These are phyloP conservation scores for Gaertneriomyces sp. DNA, from an alignment of 192 early-diverging fungal species.

Conservation along the genomic window DNA sequence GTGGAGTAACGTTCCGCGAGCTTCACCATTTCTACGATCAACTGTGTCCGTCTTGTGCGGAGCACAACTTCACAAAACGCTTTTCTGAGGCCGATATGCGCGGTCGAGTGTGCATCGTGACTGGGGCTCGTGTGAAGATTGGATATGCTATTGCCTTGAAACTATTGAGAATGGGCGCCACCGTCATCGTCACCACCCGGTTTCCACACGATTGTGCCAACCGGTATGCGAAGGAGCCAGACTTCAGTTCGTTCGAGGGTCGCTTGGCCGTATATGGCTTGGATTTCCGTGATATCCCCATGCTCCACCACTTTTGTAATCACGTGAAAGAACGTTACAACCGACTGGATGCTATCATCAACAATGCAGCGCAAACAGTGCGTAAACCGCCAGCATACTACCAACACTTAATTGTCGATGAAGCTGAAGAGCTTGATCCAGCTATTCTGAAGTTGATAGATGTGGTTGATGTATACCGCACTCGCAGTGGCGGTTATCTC, in stretches of 20 bases:
- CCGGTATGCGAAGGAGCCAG: slow-evolving; percentile 47
- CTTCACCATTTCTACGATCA: slow-evolving; percentile 56
- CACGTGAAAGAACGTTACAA: slow-evolving; percentile 41
- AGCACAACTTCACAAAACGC: slow-evolving; percentile 50
- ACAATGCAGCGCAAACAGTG: slow-evolving; percentile 62
- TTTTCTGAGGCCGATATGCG: slow-evolving; percentile 43
- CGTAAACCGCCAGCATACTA: slow-evolving; percentile 56
- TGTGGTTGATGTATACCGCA: slow-evolving; percentile 43
- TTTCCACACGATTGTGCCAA: slow-evolving; percentile 54
- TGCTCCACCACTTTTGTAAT: slow-evolving; percentile 49
- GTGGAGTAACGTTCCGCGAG: slow-evolving; percentile 33
- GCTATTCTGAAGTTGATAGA: slow-evolving; percentile 28
- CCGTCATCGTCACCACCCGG: slow-evolving; percentile 52
- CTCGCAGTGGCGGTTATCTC: slow-evolving; percentile 29
- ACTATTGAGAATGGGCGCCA: slow-evolving; percentile 52
- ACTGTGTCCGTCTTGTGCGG: slow-evolving; percentile 49
- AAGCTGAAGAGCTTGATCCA: slow-evolving; percentile 25
- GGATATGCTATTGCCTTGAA: slow-evolving; percentile 55
- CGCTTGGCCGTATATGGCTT: slow-evolving; percentile 49
- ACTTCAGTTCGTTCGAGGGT: slow-evolving; percentile 33
- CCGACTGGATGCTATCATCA: slow-evolving; percentile 52
- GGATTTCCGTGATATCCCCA: slow-evolving; percentile 53
- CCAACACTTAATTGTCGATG: slow-evolving; percentile 47
- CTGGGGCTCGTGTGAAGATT: slow-evolving; percentile 57
- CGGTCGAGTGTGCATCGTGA: slow-evolving; percentile 52